These are phyloP conservation scores for Coix lacrymajobi DNA, from an alignment of 176 grass and related monocot species.

Conservation along the genomic window DNA sequence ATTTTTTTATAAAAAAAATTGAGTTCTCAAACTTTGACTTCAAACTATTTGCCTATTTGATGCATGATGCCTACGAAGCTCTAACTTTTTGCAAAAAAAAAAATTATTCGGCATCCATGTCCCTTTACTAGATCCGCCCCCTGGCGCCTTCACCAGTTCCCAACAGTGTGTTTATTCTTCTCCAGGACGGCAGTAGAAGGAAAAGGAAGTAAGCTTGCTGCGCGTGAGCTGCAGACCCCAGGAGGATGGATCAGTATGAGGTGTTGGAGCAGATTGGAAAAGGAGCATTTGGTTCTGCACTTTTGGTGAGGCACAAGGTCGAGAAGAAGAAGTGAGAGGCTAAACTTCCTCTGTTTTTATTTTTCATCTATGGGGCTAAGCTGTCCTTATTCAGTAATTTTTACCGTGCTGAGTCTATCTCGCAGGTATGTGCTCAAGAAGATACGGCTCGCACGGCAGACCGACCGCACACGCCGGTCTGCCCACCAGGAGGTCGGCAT, in stretches of 20 bases:
- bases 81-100: neutral
- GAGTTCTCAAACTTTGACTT: neutral
- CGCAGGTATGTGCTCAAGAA: slow-evolving; percentile 96
- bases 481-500: slow-evolving; percentile 82
- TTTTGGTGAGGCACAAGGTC: slow-evolving; percentile 86
- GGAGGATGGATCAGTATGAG: slow-evolving; percentile 89
- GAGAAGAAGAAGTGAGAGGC: slow-evolving; percentile 94
- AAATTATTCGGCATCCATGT: neutral
- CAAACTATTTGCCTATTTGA: neutral
- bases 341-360: neutral
- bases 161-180: slow-evolving; percentile 5
- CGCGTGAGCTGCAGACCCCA: slow-evolving; percentile 6
- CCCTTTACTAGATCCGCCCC: neutral
- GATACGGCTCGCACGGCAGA: slow-evolving; percentile 82
- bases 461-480: slow-evolving; percentile 76
- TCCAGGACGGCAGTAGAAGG: slow-evolving; percentile 9
- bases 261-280: slow-evolving; percentile 98
- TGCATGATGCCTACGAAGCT: neutral
- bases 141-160: slow-evolving; percentile 16
- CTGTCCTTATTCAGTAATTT: slow-evolving; percentile 8
- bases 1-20: no score
- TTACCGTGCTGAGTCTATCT: neutral
- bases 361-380: neutral
- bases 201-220: neutral
- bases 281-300: slow-evolving; percentile 89